Evolutionary conservation across 768 basidiomycete genomes (phyloP), one percentile per base, ranked within the genome.

Genomic region (Boletus rubroflammeus): DNA sequence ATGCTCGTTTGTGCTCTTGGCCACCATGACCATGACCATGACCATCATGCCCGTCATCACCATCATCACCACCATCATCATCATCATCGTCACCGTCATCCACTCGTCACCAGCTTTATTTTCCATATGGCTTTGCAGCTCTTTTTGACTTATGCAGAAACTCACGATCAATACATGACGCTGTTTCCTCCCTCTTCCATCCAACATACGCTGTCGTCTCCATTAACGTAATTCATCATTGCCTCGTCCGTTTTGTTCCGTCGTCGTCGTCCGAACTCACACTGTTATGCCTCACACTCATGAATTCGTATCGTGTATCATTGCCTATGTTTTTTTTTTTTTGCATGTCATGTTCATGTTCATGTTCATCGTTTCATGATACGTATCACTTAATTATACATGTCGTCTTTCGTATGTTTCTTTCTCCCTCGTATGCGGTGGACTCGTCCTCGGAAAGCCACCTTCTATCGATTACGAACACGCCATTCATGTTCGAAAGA

Each of bases 81-180:
- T 31, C 43, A 26, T 13, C 14, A 19, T 4, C 23, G 13, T 47
- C 11, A 25, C 15, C 17, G 6, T 26, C 34, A 41, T 41, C 40
- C 38, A 23, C 35, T 35, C 31, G 31, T 57, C 57, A 15, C 32
- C 38, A n/a, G 46, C 9, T 40, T 54, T 52, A 36, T 44, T 31
- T 47, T 50, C 26, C 39, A 36, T 53, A 21, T 66, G 45, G 28
- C 47, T 50, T 35, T 51, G 3, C 19, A 39, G 38, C 38, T 1
- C 15, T 26, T 58, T 58, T 65, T 64, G 57, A 57, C 56, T 66
- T 56, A 58, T 54, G 50, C 41, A 44, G 19, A 47, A 34, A 50
- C 53, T 65, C 52, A 54, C 34, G 23, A 42, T 49, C 34, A 3
- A 53, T 31, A 21, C 43, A 53, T 51, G 32, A 23, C 46, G 4